Evolutionary conservation across 75 land plant species (phyloP).

Genomic region (Cryptomeria japonica): DNA sequence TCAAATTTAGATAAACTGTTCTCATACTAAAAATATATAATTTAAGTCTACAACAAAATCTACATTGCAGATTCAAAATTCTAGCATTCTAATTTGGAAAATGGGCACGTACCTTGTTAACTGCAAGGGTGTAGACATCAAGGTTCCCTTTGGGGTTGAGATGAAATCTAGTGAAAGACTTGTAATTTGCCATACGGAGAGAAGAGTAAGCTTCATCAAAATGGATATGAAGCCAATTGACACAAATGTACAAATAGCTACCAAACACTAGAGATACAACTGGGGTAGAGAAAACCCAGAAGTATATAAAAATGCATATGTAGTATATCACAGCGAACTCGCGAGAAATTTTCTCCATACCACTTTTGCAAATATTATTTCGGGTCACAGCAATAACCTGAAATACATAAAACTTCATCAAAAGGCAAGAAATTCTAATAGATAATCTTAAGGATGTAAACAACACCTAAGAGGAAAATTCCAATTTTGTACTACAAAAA

Average conservation of each 20-base stretch:
- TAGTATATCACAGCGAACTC: slow-evolving; percentile 77
- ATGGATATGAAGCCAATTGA: slow-evolving; percentile 95
- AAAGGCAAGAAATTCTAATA: background rate
- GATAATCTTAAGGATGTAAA: background rate
- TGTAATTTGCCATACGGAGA: slow-evolving; percentile 96
- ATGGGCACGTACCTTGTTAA: slow-evolving; percentile 76
- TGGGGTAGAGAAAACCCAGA: slow-evolving; percentile 98
- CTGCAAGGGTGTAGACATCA: slow-evolving; percentile 85
- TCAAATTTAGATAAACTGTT: background rate
- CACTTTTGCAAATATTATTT: slow-evolving; percentile 80
- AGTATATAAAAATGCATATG: slow-evolving; percentile 80
- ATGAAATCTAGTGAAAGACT: slow-evolving; percentile 91
- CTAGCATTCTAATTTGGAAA: background rate
- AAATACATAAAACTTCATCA: background rate
- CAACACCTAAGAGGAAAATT: background rate
- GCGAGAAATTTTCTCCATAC: slow-evolving; percentile 80
- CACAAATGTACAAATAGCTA: slow-evolving; percentile 87
- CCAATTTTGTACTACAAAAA: background rate
- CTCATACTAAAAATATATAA: background rate
- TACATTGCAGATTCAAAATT: background rate
- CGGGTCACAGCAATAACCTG: slow-evolving; percentile 99
- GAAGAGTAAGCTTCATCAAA: slow-evolving; percentile 99
- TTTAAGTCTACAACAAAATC: background rate
- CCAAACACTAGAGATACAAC: slow-evolving; percentile 94
- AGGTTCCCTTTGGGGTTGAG: slow-evolving; percentile 71